These are phyloP conservation scores for Thalassiosira profunda DNA, from an alignment of 108 stramenopile species.

Conservation along the genomic window DNA sequence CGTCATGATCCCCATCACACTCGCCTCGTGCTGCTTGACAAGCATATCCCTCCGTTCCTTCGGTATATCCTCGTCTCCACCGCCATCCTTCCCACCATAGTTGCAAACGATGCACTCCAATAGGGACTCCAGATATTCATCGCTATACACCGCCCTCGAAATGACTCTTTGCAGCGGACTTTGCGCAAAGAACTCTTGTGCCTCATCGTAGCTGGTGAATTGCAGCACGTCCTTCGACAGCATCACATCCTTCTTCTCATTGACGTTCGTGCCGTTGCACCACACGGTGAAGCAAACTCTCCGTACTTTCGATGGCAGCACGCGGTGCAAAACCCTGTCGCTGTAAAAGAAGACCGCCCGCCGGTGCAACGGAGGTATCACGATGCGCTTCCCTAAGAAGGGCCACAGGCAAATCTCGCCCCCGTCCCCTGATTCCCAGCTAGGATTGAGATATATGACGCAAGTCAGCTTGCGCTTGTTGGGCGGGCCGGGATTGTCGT, in stretches of 20 bases:
- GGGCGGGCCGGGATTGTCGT: constrained; percentile 43
- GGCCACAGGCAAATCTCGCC: constrained; percentile 40
- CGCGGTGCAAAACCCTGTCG: constrained; percentile 33
- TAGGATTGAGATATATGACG: constrained; percentile 45
- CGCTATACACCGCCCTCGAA: constrained; percentile 36
- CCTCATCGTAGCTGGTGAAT: constrained; percentile 35
- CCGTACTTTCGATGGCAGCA: constrained; percentile 21
- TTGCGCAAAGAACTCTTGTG: constrained; percentile 24
- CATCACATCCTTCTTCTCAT: constrained; percentile 17
- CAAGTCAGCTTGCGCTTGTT: constrained; percentile 46
- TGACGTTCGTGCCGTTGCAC: constrained; percentile 12
- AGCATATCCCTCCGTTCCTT: constrained; percentile 9
- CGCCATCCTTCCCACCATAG: neutral
- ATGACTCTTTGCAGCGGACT: constrained; percentile 31
- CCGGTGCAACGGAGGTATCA: constrained; percentile 27
- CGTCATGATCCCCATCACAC: constrained; percentile 19
- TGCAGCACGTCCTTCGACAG: constrained; percentile 28
- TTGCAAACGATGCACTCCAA: constrained; percentile 23
- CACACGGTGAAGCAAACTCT: constrained; percentile 40
- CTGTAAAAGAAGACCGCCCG: constrained; percentile 41
- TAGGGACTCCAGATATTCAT: constrained; percentile 33
- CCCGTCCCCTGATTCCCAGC: constrained; percentile 46
- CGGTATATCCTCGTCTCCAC: neutral
- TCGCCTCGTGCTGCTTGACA: constrained; percentile 24
- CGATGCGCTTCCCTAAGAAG: constrained; percentile 18